A percentile compares a stretch with the other conserved stretches of the same genome.
These are phyloP conservation scores for Saccharomycopsis olivae DNA, from an alignment of 805 yeast genomes.

Conservation along the genomic window DNA sequence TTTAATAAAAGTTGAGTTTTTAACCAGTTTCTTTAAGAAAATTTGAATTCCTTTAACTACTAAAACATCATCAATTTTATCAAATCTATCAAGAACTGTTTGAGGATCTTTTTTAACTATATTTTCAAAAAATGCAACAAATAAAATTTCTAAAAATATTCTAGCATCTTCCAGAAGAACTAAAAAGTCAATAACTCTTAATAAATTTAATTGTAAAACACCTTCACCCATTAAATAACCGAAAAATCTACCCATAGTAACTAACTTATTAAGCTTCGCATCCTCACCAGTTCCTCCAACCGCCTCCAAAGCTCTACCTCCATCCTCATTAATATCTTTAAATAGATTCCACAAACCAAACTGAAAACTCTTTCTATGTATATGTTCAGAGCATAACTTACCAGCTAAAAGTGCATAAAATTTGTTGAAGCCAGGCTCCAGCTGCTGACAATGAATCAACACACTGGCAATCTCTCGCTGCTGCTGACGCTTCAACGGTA, in stretches of 20 bases:
- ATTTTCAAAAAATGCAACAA: constrained; percentile 56
- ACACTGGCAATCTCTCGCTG: constrained; percentile 82
- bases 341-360: constrained; percentile 83
- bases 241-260: constrained; percentile 72
- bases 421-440: constrained; percentile 81
- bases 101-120: constrained; percentile 47
- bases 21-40: constrained; percentile 40
- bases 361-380: constrained; percentile 74
- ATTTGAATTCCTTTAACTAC: constrained; percentile 58
- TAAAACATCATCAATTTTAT: constrained; percentile 38
- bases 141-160: constrained; percentile 61
- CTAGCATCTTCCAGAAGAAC: constrained; percentile 50
- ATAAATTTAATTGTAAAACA: constrained; percentile 57
- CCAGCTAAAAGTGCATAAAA: constrained; percentile 75
- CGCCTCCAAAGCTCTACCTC: constrained; percentile 23
- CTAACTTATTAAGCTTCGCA: constrained; percentile 42
- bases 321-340: constrained; percentile 44
- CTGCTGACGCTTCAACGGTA: constrained; percentile 68
- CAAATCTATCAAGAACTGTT: constrained; percentile 25
- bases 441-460: constrained; percentile 72
- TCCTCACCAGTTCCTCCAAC: constrained; percentile 38
- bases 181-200: constrained; percentile 65
- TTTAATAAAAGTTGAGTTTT: constrained; percentile 40
- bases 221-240: constrained; percentile 70
- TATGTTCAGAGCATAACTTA: constrained; percentile 65